A percentile compares a stretch with the other conserved stretches of the same genome.
Evolutionary conservation across 306 rosid genomes (phyloP).

Genomic region (Crotalaria pallida): DNA sequence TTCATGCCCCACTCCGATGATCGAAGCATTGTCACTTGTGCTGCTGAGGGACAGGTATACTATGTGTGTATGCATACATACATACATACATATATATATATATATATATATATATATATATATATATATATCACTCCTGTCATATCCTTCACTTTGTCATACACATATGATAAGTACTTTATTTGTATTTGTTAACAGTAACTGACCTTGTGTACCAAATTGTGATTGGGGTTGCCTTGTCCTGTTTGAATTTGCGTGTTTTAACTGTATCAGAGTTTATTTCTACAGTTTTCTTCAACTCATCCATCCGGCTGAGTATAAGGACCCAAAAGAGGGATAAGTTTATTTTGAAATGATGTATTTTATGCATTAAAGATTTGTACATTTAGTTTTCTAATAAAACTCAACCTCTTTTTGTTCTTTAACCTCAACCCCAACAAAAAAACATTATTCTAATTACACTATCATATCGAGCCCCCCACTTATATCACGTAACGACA

Average conservation of each 20-base stretch:
- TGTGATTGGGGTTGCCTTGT: background rate
- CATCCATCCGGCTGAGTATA: too few relatives aligned
- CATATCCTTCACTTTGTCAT: background rate
- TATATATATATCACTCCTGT: background rate
- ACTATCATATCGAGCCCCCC: background rate
- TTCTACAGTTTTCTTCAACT: too few relatives aligned
- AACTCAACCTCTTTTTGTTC: too few relatives aligned
- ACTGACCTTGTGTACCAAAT: background rate
- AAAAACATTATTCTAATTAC: background rate
- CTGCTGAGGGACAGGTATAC: slow-evolving; percentile 97
- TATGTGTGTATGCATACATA: too few relatives aligned
- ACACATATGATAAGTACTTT: too few relatives aligned
- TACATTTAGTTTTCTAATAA: too few relatives aligned
- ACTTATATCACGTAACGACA: background rate
- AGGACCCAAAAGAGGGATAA: too few relatives aligned
- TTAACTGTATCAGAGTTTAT: background rate
- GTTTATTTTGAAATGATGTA: too few relatives aligned
- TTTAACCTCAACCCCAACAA: too few relatives aligned
- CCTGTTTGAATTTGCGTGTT: background rate
- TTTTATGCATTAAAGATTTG: too few relatives aligned
- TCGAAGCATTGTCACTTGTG: slow-evolving; percentile 74
- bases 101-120: too few relatives aligned
- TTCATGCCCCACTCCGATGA: slow-evolving; percentile 72
- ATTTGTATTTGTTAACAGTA: background rate
- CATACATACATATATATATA: too few relatives aligned